These are phyloP conservation scores for Penicillium nucicola DNA, from an alignment of 495 filamentous ascomycete species.

Conservation along the genomic window DNA sequence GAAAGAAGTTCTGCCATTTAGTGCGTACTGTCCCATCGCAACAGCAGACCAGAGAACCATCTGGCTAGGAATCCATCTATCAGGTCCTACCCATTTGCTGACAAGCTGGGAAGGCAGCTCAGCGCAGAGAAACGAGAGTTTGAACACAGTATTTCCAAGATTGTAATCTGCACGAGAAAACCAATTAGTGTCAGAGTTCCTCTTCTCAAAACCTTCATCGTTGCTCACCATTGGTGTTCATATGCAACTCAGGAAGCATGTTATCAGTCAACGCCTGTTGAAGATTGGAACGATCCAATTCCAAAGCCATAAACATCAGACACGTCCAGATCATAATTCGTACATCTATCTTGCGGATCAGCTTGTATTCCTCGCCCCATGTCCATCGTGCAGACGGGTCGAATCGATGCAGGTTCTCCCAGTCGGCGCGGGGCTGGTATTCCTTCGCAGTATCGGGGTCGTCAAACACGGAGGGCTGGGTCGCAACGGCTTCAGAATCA, in stretches of 20 bases:
- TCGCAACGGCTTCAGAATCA: conserved; percentile 54
- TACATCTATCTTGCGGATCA: conserved; percentile 41
- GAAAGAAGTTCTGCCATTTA: conserved; percentile 59
- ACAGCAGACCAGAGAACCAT: conserved; percentile 70
- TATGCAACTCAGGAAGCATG: conserved; percentile 49
- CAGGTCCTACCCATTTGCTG: conserved; percentile 64
- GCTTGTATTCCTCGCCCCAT: conserved; percentile 40
- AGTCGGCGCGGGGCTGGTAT: conserved; percentile 49
- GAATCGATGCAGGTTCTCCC: conserved; percentile 52
- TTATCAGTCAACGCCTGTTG: conserved; percentile 36
- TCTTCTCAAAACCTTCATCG: too few species aligned
- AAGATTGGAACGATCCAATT: conserved; percentile 61
- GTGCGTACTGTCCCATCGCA: conserved; percentile 56
- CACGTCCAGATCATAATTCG: conserved; percentile 57
- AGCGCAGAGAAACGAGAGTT: conserved; percentile 20
- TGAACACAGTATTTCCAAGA: conserved; percentile 26
- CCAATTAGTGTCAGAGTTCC: too few species aligned
- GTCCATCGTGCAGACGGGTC: conserved; percentile 52
- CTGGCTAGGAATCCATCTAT: conserved; percentile 73
- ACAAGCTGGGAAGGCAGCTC: conserved; percentile 68
- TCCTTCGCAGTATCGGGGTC: conserved; percentile 46
- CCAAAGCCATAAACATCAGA: conserved; percentile 70
- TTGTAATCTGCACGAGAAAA: conserved; percentile 23
- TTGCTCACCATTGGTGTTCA: conserved; percentile 46
- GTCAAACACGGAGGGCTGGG: conserved; percentile 52